Evolutionary conservation across 2,329 filamentous ascomycete species (phyloP).

Genomic region (Pseudogymnoascus sp.): DNA sequence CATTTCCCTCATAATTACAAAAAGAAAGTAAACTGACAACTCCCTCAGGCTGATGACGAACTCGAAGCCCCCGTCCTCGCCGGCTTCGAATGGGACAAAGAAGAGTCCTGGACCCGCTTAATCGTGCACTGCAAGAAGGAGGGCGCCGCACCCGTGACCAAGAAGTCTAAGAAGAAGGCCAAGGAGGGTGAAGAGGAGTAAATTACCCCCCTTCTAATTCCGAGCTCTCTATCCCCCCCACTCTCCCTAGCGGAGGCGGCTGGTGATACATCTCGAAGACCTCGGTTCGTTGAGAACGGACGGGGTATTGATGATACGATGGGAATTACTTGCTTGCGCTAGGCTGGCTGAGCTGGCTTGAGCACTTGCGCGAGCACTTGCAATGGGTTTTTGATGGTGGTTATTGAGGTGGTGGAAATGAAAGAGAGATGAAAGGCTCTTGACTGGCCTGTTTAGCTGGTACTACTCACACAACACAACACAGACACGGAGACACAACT

Average conservation of each 20-base stretch:
- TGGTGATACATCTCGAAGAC: background rate
- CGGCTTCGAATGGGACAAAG: conserved; percentile 94
- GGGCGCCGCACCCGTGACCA: conserved; percentile 50
- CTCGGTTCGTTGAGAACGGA: background rate
- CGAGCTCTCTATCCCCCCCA: background rate
- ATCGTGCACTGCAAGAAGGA: conserved; percentile 78
- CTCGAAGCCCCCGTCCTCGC: conserved; percentile 78
- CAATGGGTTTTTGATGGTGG: background rate
- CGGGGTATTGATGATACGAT: background rate
- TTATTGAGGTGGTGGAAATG: background rate
- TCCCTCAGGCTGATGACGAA: conserved; percentile 73
- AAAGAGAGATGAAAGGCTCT: background rate
- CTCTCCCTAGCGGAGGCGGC: background rate
- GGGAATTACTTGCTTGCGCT: background rate
- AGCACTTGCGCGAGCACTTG: background rate
- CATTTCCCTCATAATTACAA: background rate
- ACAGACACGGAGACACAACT: background rate
- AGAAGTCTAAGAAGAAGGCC: conserved; percentile 51
- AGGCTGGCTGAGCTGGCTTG: background rate
- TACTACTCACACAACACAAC: background rate
- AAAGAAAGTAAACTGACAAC: conserved; percentile 16
- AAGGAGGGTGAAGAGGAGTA: conserved; percentile 32
- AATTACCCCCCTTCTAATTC: background rate
- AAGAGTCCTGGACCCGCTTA: conserved; percentile 81
- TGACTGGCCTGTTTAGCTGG: background rate